phyloP scores from a whole-genome alignment of 176 grass and related monocot species.

The Cymbopogon citratus region DNA sequence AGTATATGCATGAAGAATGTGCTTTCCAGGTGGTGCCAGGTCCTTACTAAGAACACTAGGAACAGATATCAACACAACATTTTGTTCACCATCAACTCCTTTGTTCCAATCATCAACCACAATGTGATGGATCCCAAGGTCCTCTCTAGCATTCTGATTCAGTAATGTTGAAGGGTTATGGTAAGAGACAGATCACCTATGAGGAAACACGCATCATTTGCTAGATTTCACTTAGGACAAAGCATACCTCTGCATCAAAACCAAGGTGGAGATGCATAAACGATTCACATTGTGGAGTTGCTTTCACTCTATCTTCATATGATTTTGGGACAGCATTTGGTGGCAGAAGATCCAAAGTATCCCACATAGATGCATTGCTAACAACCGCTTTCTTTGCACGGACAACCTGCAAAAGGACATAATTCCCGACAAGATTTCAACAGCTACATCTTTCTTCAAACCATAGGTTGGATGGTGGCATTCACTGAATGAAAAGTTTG shows the following conservation, averaged over 20 bases:
- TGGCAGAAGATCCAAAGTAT: slow-evolving; percentile 82
- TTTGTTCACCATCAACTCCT: slow-evolving; percentile 83
- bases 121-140: slow-evolving; percentile 93
- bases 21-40: slow-evolving; percentile 74
- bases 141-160: slow-evolving; percentile 55
- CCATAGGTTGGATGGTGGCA: slow-evolving; percentile 22
- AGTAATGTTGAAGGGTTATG: slow-evolving; percentile 18
- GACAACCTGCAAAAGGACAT: slow-evolving; percentile 54
- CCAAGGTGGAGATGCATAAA: slow-evolving; percentile 97
- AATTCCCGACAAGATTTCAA: slow-evolving; percentile 30
- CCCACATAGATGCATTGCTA: slow-evolving; percentile 94
- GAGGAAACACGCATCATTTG: not conserved
- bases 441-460: slow-evolving; percentile 13
- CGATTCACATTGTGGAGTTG: slow-evolving; percentile 86
- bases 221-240: not conserved
- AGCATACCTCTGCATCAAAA: slow-evolving; percentile 61
- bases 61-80: slow-evolving; percentile 85
- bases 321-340: slow-evolving; percentile 53
- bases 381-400: slow-evolving; percentile 91
- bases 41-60: slow-evolving; percentile 69
- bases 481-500: slow-evolving; percentile 11
- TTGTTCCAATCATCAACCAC: slow-evolving; percentile 84
- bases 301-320: slow-evolving; percentile 65
- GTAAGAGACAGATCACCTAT: not conserved
- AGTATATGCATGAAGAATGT: slow-evolving; percentile 89